phyloP scores from a whole-genome alignment of 1,284 basidiomycete species.

The Irpex sp. region DNA sequence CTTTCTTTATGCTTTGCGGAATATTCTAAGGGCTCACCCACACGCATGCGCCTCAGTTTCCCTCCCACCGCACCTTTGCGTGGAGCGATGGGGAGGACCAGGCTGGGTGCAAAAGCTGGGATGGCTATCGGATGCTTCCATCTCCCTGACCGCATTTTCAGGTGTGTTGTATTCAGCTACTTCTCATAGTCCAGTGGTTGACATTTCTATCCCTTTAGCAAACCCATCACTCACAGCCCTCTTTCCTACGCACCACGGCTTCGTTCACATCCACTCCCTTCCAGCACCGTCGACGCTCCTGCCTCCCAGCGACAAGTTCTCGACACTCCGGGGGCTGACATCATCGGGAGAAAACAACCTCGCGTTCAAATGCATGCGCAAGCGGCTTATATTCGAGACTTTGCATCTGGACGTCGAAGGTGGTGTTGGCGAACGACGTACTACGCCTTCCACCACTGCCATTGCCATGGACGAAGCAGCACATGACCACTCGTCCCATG shows the following conservation, averaged over 20 bases:
- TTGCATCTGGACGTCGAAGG: slow-evolving; percentile 92
- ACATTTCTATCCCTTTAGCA: slow-evolving; percentile 35
- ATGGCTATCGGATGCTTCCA: slow-evolving; percentile 74
- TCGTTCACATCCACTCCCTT: slow-evolving; percentile 72
- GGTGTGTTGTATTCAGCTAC: slow-evolving; percentile 44
- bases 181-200: not conserved
- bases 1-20: slow-evolving; percentile 67
- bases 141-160: slow-evolving; percentile 78
- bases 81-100: slow-evolving; percentile 50
- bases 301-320: slow-evolving; percentile 74
- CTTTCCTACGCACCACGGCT: slow-evolving; percentile 83
- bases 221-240: slow-evolving; percentile 62
- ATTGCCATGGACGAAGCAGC: slow-evolving; percentile 21
- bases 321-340: slow-evolving; percentile 70
- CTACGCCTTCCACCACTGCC: slow-evolving; percentile 43
- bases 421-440: slow-evolving; percentile 83
- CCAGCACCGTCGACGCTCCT: slow-evolving; percentile 68
- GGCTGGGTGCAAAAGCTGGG: slow-evolving; percentile 77
- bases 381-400: slow-evolving; percentile 86
- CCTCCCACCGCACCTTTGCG: slow-evolving; percentile 58
- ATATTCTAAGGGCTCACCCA: slow-evolving; percentile 54
- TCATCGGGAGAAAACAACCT: slow-evolving; percentile 85
- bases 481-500: slow-evolving; percentile 8
- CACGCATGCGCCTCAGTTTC: slow-evolving; percentile 65
- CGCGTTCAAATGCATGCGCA: slow-evolving; percentile 90